Evolutionary conservation across 139 green algal genomes (phyloP).

Genomic region (Protoeuglena noctilucae): DNA sequence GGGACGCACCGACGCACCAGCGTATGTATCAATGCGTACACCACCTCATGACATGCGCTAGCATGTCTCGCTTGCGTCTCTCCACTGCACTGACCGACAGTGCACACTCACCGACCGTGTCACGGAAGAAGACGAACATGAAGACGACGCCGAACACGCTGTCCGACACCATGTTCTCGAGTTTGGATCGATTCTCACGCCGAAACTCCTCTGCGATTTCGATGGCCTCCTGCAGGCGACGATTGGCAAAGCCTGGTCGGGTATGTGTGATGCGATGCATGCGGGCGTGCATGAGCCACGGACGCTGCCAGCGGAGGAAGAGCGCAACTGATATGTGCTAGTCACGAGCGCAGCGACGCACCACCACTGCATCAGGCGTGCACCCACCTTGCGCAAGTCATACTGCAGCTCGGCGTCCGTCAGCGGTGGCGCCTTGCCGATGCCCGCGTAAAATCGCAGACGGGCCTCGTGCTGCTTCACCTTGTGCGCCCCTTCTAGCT

Average conservation of each 20-base stretch:
- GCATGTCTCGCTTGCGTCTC: background rate
- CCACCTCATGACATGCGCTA: background rate
- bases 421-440: constrained; percentile 53
- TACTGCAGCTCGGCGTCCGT: constrained; percentile 37
- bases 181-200: constrained; percentile 32
- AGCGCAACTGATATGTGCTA: constrained; percentile 12
- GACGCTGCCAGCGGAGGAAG: constrained; percentile 1
- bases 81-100: constrained; percentile 2
- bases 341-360: constrained; percentile 4
- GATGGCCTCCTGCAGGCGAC: constrained; percentile 21
- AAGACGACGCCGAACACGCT: constrained; percentile 31
- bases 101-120: constrained; percentile 14
- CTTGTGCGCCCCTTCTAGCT: background rate
- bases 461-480: constrained; percentile 65
- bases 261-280: no score
- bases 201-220: constrained; percentile 41
- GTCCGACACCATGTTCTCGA: constrained; percentile 43
- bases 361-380: constrained; percentile 2
- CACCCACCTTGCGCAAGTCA: constrained; percentile 33
- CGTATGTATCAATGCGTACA: background rate
- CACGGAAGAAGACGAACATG: constrained; percentile 35
- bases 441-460: constrained; percentile 51
- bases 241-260: no score
- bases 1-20: background rate
- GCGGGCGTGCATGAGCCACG: no score